Percentiles rank a stretch among this genome's conserved stretches.
Conservation (phyloP, 1,284 basidiomycete species). For the Cryptococcus sp. region DNA sequence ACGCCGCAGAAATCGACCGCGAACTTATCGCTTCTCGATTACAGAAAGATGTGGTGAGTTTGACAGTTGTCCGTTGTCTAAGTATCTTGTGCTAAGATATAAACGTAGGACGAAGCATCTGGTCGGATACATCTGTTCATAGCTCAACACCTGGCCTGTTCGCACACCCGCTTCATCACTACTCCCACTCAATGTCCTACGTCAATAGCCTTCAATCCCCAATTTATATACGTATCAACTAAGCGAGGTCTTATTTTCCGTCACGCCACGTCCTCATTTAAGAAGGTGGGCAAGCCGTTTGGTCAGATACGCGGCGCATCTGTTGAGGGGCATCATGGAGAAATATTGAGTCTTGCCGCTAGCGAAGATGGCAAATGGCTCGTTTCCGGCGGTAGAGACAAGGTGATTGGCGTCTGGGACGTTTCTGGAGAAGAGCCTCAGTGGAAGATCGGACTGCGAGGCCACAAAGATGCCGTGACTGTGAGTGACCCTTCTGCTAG, state of each 20-base stretch:
- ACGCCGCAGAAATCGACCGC: conserved; percentile 89
- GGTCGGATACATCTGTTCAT: conserved; percentile 49
- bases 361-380: conserved; percentile 83
- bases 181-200: conserved; percentile 37
- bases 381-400: conserved; percentile 83
- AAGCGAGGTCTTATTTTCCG: conserved; percentile 84
- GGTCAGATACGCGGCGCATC: conserved; percentile 58
- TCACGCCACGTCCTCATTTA: conserved; percentile 65
- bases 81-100: no score
- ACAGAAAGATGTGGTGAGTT: conserved; percentile 75
- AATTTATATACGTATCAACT: conserved; percentile 72
- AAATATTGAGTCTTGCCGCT: conserved; percentile 77
- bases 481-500: conserved; percentile 57
- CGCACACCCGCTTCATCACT: conserved; percentile 30
- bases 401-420: conserved; percentile 80
- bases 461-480: conserved; percentile 82
- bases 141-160: conserved; percentile 12
- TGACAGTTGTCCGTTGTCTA: not conserved
- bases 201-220: conserved; percentile 14
- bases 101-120: conserved; percentile 46
- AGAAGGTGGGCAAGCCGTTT: conserved; percentile 27
- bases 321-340: conserved; percentile 71
- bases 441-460: conserved; percentile 76
- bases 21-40: conserved; percentile 87
- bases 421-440: conserved; percentile 60